Evolutionary conservation across 805 yeast genomes (phyloP), one percentile per base, ranked within the genome.

Genomic region (Sugiyamaella americana): DNA sequence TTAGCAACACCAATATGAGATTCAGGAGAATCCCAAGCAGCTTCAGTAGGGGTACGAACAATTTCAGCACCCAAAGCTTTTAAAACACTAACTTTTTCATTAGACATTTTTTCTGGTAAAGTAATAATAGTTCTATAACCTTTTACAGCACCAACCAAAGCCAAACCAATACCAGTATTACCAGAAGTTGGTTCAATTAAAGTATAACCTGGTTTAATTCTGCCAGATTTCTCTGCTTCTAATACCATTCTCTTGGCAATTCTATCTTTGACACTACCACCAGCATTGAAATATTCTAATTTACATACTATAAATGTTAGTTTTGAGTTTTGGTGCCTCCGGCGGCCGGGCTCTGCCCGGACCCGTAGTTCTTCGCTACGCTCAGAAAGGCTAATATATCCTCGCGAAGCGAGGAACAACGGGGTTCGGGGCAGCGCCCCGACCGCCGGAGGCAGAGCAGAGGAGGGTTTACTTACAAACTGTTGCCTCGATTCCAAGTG

Each of bases 21-120:
- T 65, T 87, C 95, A 38, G 95, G 95, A 41, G 94, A 77, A 59
- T 86, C 95, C 87, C 88, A 86, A 2, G 95, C 94, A 38, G 95
- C 95, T 61, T 83, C 94, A 23, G 89, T 86, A 44, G 95, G 95
- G 10, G 95, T 86, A 72, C 95, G 78, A 55, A 86, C 82, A 62
- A 86, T 86, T 65, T 86, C 95, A 26, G 95, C 95, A 49, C 95
- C 95, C 50, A 86, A 73, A 4, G 94, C 95, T 66, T 85, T 85
- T 64, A 86, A 75, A 4, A 87, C 95, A 41, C 89, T 79, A 24
- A 86, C 95, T 63, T 86, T 86, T 62, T 86, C 95, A 65, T 86
- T 86, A 37, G 91, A 83, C 95, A 86, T 86, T 70, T 86, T 86
- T 70, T 86, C 95, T 16, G 95, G 95, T 55, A 86, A 73, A 3